Evolutionary conservation across 495 filamentous ascomycete species (phyloP).

Genomic region (Lophiotrema nucula): DNA sequence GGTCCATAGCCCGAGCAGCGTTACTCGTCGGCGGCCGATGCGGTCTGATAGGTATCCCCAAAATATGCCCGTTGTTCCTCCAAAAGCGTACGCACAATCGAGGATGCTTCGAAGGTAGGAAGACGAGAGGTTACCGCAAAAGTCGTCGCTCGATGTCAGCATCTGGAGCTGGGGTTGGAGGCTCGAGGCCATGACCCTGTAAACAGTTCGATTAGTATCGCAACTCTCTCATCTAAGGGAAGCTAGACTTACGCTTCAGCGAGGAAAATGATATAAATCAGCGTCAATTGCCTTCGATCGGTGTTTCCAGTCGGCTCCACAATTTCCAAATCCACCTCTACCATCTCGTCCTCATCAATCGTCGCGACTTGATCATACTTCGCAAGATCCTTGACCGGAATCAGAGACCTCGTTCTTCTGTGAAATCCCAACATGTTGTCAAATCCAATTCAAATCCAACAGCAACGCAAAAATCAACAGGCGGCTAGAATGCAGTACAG

Average conservation of each 20-base stretch:
- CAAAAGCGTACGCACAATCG: constrained; percentile 51
- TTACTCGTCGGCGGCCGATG: constrained; percentile 42
- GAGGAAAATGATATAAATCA: constrained; percentile 38
- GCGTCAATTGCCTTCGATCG: constrained; percentile 22
- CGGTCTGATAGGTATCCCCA: constrained; percentile 48
- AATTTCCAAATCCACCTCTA: constrained; percentile 17
- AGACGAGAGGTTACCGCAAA: constrained; percentile 45
- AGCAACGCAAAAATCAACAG: not conserved
- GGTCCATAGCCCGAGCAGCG: constrained; percentile 42
- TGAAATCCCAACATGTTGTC: constrained; percentile 38
- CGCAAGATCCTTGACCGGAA: constrained; percentile 37
- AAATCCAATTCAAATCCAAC: not conserved
- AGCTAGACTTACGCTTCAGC: constrained; percentile 35
- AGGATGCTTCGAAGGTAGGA: constrained; percentile 47
- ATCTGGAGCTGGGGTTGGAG: constrained; percentile 48
- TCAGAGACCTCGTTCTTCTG: constrained; percentile 35
- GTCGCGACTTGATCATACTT: constrained; percentile 35
- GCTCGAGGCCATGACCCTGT: constrained; percentile 48
- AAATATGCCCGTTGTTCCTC: constrained; percentile 44
- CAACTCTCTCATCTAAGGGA: not conserved
- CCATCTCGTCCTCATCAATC: constrained; percentile 22
- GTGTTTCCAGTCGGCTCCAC: constrained; percentile 2
- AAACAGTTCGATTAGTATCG: not conserved
- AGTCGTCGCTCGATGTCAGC: constrained; percentile 43
- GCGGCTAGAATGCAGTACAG: not conserved